A percentile compares a stretch with the other conserved stretches of the same genome.
Evolutionary conservation across 106 monocot species (phyloP).

Genomic region (Apostasia shenzhenica): DNA sequence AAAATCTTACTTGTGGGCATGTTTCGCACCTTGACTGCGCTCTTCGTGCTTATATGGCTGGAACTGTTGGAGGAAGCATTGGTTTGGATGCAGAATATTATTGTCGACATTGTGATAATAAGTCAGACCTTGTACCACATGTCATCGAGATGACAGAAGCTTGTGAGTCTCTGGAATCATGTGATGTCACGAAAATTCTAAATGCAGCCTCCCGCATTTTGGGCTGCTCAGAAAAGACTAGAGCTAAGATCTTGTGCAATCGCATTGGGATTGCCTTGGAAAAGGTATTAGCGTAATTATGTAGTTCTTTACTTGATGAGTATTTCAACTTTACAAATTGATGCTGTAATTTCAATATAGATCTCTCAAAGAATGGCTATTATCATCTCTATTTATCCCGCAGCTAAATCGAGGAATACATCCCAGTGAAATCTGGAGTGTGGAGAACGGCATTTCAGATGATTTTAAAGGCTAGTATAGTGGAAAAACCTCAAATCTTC

Average conservation of each 20-base stretch:
- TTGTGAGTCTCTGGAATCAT: slow-evolving; percentile 36
- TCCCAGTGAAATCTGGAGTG: slow-evolving; percentile 48
- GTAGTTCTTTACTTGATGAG: not conserved
- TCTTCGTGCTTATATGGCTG: slow-evolving; percentile 67
- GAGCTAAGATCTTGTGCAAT: slow-evolving; percentile 41
- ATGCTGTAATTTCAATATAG: too few species aligned
- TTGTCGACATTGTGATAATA: slow-evolving; percentile 80
- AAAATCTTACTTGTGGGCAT: slow-evolving; percentile 60
- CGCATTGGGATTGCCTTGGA: slow-evolving; percentile 22
- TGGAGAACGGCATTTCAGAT: slow-evolving; percentile 14
- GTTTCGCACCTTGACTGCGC: slow-evolving; percentile 74
- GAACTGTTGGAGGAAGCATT: slow-evolving; percentile 71
- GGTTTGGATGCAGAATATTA: slow-evolving; percentile 73
- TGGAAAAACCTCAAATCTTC: not conserved
- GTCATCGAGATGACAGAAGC: slow-evolving; percentile 24
- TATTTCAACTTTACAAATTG: slow-evolving; percentile 3
- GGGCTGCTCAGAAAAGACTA: slow-evolving; percentile 33
- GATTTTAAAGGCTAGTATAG: slow-evolving; percentile 29
- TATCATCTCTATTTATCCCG: not conserved
- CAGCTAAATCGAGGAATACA: slow-evolving; percentile 49
- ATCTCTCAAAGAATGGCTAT: not conserved
- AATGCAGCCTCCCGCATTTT: slow-evolving; percentile 44
- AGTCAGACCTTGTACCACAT: slow-evolving; percentile 55
- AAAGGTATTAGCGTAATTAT: slow-evolving; percentile 38
- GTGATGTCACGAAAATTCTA: slow-evolving; percentile 41